These are phyloP conservation scores for Fusarium keratoplasticum DNA, from an alignment of 2,329 filamentous ascomycete species.

Conservation along the genomic window DNA sequence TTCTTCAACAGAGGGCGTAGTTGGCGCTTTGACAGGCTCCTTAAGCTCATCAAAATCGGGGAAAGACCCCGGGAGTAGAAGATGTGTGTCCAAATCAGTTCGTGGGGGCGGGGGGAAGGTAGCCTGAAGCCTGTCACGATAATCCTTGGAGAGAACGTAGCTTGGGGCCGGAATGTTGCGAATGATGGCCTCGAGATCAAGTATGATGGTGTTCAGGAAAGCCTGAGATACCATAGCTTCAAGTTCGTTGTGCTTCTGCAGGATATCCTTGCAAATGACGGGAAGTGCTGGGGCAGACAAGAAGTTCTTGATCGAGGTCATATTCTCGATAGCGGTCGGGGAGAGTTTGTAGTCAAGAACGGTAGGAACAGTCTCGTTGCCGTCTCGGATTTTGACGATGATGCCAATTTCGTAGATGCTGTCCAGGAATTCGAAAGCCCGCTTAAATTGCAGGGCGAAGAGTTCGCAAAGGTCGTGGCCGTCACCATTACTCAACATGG, in stretches of 20 bases:
- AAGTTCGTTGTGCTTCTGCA: conserved; percentile 23
- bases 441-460: conserved; percentile 35
- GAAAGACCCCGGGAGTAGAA: conserved; percentile 44
- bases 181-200: conserved; percentile 47
- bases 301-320: conserved; percentile 41
- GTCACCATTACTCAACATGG: conserved; percentile 18
- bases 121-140: conserved; percentile 37
- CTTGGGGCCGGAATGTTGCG: conserved; percentile 45
- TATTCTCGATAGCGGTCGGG: conserved; percentile 16
- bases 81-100: conserved; percentile 26
- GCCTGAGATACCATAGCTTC: conserved; percentile 32
- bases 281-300: conserved; percentile 43
- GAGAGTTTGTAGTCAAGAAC: conserved; percentile 38
- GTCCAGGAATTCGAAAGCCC: conserved; percentile 37
- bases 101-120: conserved; percentile 34
- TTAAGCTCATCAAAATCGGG: conserved; percentile 37
- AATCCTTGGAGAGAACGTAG: conserved; percentile 42
- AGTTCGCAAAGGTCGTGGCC: conserved; percentile 36
- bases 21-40: not conserved
- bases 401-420: conserved; percentile 44
- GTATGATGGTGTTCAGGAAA: conserved; percentile 43
- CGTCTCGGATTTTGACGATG: conserved; percentile 44
- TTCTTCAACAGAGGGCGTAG: not conserved
- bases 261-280: conserved; percentile 41
- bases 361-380: conserved; percentile 38